A percentile compares a stretch with the other conserved stretches of the same genome.
These are phyloP conservation scores for Saccharomycopsis sp. DNA, from an alignment of 805 yeast species.

Conservation along the genomic window DNA sequence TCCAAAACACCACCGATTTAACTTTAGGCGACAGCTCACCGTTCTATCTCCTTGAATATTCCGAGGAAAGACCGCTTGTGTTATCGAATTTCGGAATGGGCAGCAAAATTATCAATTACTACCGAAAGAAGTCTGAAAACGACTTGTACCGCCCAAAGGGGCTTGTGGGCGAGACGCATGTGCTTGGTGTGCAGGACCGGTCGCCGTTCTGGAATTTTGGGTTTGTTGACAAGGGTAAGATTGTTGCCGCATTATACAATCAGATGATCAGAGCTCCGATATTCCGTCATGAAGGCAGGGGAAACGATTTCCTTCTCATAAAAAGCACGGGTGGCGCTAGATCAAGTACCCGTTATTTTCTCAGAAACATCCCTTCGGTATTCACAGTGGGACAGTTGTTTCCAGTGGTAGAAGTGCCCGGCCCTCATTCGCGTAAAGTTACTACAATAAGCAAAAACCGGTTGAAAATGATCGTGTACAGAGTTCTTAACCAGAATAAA, in stretches of 20 bases:
- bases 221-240: conserved; percentile 87
- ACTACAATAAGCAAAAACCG: conserved; percentile 89
- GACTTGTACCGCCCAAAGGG: conserved; percentile 84
- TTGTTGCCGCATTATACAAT: conserved; percentile 90
- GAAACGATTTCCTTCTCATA: conserved; percentile 77
- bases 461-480: conserved; percentile 85
- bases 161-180: conserved; percentile 90
- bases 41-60: conserved; percentile 75
- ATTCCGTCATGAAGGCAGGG: conserved; percentile 71
- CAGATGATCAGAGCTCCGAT: conserved; percentile 90
- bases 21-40: conserved; percentile 80
- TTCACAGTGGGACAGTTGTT: conserved; percentile 89
- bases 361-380: conserved; percentile 62
- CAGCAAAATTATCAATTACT: conserved; percentile 84
- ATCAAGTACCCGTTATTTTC: conserved; percentile 55
- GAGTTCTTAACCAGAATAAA: conserved; percentile 73
- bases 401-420: conserved; percentile 93
- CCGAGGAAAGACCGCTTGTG: conserved; percentile 81
- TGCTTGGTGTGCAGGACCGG: conserved; percentile 90
- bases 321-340: conserved; percentile 71
- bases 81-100: conserved; percentile 94
- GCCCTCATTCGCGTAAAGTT: conserved; percentile 94
- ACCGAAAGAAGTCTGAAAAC: conserved; percentile 73
- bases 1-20: conserved; percentile 64
- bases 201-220: conserved; percentile 99